Percentiles rank a stretch among this genome's conserved stretches.
phyloP scores from a whole-genome alignment of 768 basidiomycete genomes.

The Lentinus brumalis region DNA sequence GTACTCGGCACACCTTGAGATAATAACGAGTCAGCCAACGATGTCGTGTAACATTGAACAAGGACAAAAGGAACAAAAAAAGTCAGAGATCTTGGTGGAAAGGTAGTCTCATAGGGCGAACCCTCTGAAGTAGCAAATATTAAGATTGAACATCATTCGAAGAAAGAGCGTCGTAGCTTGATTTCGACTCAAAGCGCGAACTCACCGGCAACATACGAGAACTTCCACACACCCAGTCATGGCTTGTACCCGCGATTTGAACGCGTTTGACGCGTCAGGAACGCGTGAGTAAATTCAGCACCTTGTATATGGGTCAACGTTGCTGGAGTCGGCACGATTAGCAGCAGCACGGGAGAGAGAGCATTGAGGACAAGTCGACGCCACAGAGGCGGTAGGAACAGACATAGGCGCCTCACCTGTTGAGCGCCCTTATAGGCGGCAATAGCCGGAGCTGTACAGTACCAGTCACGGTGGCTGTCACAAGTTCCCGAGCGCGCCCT shows the following conservation, averaged over 20 bases:
- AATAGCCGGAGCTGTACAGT: slow-evolving; percentile 54
- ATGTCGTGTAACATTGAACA: background rate
- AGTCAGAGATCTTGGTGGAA: slow-evolving; percentile 85
- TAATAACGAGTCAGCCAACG: no score
- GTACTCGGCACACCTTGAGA: no score
- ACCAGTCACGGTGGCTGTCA: slow-evolving; percentile 67
- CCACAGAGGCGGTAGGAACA: no score
- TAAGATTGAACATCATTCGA: slow-evolving; percentile 38
- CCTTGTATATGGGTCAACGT: no score
- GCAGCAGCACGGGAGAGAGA: background rate
- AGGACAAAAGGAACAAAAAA: slow-evolving; percentile 17
- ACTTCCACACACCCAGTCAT: background rate
- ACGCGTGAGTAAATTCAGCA: background rate
- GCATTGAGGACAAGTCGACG: slow-evolving; percentile 55
- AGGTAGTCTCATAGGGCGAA: slow-evolving; percentile 70
- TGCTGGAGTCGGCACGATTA: background rate
- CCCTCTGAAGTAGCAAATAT: slow-evolving; percentile 95
- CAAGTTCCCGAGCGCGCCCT: slow-evolving; percentile 26
- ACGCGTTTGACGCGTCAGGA: background rate
- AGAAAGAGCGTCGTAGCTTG: background rate
- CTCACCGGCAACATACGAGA: background rate
- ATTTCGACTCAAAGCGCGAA: background rate
- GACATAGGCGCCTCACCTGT: slow-evolving; percentile 48
- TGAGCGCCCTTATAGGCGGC: slow-evolving; percentile 18
- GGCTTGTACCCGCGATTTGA: slow-evolving; percentile 1